Base-by-base conservation (phyloP, 805 yeast genomes). In the Ogataea angusta region DNA sequence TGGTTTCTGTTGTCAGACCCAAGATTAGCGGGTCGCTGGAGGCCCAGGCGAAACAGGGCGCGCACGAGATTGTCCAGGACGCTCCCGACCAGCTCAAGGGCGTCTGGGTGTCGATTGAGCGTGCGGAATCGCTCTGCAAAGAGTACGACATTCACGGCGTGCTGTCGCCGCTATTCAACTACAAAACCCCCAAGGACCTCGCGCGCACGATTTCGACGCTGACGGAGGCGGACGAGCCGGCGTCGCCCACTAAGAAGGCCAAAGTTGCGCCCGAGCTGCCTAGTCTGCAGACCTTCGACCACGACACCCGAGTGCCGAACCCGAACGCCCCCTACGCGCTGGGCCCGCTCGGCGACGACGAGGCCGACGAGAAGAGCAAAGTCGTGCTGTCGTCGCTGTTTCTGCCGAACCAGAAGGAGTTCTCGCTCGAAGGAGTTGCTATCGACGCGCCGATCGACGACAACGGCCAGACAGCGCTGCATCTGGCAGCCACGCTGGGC, bases 401-500 rank as follows among this genome's bases (percentile, higher is more conserved):
- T 48, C 48, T 77, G 35, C 69, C 74, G 3, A 63, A 63, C 33
- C 72, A 68, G 43, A 54, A 53, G 24, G 59, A 57, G 56, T 53
- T 30, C 43, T 59, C n/a, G 59, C 37, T 64, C 12, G 48, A 56
- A 9, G 57, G 70, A 29, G 69, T 86, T 26, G 75, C 78, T 44
- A 70, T 90, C 36, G 93, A 88, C 55, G 86, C 88, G 24, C 82
- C 96, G 1, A 85, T 95, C 32, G 99, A 95, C 63, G 95, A 86
- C 52, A 78, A 83, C 43, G 97, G 98, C 0, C 93, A 93, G 57
- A 84, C 96, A 0, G 88, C 96, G 0, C 70, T 93, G 42, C 99
- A 93, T 63, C 86, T 98, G 95, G 95, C 97, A 3, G 81, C 97
- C 12, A 86, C 97, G 0, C 72, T 93, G 60, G 98, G 95, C 0